A percentile compares a stretch with the other conserved stretches of the same genome.
phyloP scores from a whole-genome alignment of 371 early-diverging fungal species.

The Coelomomyces lativittatus region DNA sequence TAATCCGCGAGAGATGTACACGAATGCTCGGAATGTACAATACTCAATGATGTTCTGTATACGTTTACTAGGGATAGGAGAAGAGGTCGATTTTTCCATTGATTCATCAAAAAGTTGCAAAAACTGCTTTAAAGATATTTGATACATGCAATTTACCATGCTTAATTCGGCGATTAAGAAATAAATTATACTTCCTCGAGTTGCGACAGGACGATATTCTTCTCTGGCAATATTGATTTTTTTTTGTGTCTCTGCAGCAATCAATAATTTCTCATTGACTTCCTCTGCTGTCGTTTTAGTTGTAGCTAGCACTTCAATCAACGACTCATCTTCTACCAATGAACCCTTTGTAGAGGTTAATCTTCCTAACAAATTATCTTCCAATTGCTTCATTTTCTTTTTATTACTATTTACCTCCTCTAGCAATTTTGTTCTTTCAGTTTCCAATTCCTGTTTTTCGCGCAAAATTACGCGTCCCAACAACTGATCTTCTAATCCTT shows the following conservation, averaged over 20 bases:
- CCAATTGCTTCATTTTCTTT: conserved; percentile 44
- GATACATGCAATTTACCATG: conserved; percentile 46
- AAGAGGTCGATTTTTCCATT: conserved; percentile 34
- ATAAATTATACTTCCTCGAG: conserved; percentile 34
- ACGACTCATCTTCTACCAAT: conserved; percentile 40
- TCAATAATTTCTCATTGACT: conserved; percentile 36
- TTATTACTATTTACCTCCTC: conserved; percentile 43
- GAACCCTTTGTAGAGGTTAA: conserved; percentile 40
- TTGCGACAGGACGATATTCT: conserved; percentile 42
- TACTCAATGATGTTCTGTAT: conserved; percentile 47
- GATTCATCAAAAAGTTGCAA: conserved; percentile 41
- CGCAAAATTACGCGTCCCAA: conserved; percentile 42
- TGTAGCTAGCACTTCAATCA: conserved; percentile 39
- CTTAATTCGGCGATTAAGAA: conserved; percentile 44
- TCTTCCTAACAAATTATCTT: conserved; percentile 39
- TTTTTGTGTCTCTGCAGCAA: conserved; percentile 45
- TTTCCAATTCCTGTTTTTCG: conserved; percentile 46
- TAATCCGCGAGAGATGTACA: conserved; percentile 28
- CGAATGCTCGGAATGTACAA: conserved; percentile 30
- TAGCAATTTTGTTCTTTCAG: conserved; percentile 32
- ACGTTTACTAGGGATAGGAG: conserved; percentile 36
- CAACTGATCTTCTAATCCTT: conserved; percentile 43
- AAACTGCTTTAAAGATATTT: conserved; percentile 37
- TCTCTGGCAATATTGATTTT: conserved; percentile 38
- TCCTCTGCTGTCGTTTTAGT: conserved; percentile 44